Base-by-base conservation (phyloP, 805 yeast genomes). In the Saturnispora dispora region DNA sequence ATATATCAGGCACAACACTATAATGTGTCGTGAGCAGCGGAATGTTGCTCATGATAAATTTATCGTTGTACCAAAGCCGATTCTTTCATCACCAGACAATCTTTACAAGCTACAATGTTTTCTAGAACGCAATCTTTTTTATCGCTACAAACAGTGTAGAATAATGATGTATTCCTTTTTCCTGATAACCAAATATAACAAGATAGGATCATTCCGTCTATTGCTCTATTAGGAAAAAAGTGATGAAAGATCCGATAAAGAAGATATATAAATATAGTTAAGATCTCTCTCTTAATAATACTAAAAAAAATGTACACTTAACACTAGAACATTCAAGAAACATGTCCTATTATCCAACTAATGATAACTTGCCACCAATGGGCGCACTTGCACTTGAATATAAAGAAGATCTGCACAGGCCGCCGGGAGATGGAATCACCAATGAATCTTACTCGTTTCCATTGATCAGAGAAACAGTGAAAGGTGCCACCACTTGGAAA, bases 401-500 rank as follows among this genome's bases (percentile, higher is more conserved):
- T 48, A 62, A 67, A 2, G 67, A 64, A 35, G 69, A 64, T 52
- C 63, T 64, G 41, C 67, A 64, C 47, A 53, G 69, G 41, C 69
- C 68, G 3, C 67, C 68, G 5, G 67, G 68, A 20, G 69, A 65
- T 43, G 66, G 65, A 10, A 51, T 65, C 36, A 58, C 60, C 47
- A 54, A 51, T 17, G 50, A 53, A 9, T 62, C 64, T 10, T 65
- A 58, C 52, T 41, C 44, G 7, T 65, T 60, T 49, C 67, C 68
- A 5, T 45, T 63, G 20, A 51, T 63, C n/a, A 57, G 58, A 45
- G 61, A 63, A 47, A 30, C 22, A 18, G 62, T 65, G 4, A 25
- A 47, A 37, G 51, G 58, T 25, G 69, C 64, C 11, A 63, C 67
- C 1, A 55, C 63, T 5, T 56, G 56, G 56, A 63, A 60, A 43